Evolutionary conservation across 2,329 filamentous ascomycete genomes (phyloP).

Genomic region (Aspergillus transmontanensis): DNA sequence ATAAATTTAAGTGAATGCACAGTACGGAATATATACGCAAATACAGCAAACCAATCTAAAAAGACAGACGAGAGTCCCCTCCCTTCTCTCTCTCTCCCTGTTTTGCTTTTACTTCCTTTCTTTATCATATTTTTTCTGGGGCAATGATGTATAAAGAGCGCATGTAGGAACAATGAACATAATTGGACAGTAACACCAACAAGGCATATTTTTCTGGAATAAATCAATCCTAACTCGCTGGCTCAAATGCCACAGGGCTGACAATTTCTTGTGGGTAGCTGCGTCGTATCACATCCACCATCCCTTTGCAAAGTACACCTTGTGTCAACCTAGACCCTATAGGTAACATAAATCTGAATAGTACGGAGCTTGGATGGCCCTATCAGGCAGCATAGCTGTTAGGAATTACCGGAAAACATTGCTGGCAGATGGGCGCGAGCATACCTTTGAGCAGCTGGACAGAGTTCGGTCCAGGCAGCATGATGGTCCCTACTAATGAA

Average conservation of each 20-base stretch:
- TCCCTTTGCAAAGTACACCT: slow-evolving; percentile 32
- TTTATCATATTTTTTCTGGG: too few species aligned
- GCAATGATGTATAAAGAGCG: neutral
- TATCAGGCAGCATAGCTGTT: slow-evolving; percentile 16
- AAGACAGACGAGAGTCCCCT: neutral
- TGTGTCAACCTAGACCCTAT: slow-evolving; percentile 28
- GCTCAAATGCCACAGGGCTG: slow-evolving; percentile 21
- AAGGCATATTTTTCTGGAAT: slow-evolving; percentile 9
- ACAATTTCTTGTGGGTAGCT: slow-evolving; percentile 18
- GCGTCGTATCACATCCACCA: slow-evolving; percentile 25
- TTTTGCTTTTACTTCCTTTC: too few species aligned
- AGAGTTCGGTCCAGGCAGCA: slow-evolving; percentile 35
- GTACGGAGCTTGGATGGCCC: slow-evolving; percentile 50
- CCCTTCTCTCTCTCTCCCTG: neutral
- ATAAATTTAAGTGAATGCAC: neutral
- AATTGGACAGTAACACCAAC: slow-evolving; percentile 20
- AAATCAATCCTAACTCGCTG: slow-evolving; percentile 23
- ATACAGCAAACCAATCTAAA: neutral
- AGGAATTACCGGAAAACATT: neutral
- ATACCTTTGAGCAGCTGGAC: slow-evolving; percentile 45
- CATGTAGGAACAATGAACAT: slow-evolving; percentile 10
- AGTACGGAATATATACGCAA: neutral
- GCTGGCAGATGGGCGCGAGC: slow-evolving; percentile 4
- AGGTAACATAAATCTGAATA: slow-evolving; percentile 33
- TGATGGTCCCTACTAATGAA: slow-evolving; percentile 33